Conservation (phyloP, 1,284 basidiomycete species). For the Meripilus lineatus region DNA sequence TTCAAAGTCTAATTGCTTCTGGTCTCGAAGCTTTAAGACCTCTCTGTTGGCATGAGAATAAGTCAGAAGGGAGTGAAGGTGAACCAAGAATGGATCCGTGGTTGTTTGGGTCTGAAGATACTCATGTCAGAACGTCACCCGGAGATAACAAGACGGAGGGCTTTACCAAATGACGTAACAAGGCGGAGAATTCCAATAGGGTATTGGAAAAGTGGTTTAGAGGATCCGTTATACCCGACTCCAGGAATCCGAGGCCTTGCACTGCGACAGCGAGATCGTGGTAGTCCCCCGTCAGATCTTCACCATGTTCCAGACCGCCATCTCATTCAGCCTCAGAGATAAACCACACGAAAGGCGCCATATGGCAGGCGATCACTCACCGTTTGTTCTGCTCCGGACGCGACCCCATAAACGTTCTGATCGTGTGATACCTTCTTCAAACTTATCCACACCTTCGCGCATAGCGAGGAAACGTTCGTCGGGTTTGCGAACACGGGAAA, state of each 20-base stretch:
- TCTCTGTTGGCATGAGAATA: constrained; percentile 89
- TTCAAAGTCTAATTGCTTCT: constrained; percentile 98
- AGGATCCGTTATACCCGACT: constrained; percentile 96
- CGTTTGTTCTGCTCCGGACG: constrained; percentile 74
- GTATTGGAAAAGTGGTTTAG: constrained; percentile 96
- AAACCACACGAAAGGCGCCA: constrained; percentile 23
- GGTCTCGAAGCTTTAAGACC: constrained; percentile 91
- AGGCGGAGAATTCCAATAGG: constrained; percentile 85
- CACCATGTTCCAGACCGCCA: constrained; percentile 67
- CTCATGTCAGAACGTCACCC: background rate
- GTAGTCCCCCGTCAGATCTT: constrained; percentile 96
- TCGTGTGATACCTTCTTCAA: constrained; percentile 83
- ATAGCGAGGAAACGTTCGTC: constrained; percentile 94
- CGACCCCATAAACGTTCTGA: constrained; percentile 82
- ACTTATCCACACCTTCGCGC: constrained; percentile 88
- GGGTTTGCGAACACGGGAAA: constrained; percentile 92
- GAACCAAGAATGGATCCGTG: constrained; percentile 83
- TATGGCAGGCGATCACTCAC: constrained; percentile 50
- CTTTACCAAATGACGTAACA: constrained; percentile 77
- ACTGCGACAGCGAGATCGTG: constrained; percentile 94
- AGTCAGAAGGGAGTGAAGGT: constrained; percentile 83
- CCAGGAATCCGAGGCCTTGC: constrained; percentile 94
- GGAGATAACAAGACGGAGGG: background rate
- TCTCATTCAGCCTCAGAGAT: constrained; percentile 79
- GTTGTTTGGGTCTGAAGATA: constrained; percentile 70